Evolutionary conservation across 2,329 filamentous ascomycete genomes (phyloP), one percentile per base, ranked within the genome.

Genomic region (Neonectria magnoliae): DNA sequence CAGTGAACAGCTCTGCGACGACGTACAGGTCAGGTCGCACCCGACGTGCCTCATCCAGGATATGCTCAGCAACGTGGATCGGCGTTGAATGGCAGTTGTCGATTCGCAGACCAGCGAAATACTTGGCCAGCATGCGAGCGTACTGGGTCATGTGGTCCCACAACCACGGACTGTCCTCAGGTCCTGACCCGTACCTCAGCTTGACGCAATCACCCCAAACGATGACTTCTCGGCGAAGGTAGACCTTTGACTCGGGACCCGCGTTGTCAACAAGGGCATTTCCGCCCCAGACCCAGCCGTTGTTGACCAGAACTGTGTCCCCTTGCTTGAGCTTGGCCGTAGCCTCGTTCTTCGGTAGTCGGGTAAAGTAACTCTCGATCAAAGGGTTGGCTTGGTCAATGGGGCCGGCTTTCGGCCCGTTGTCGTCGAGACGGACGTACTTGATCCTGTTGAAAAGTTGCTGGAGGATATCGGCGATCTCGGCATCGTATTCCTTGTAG

Each of bases 141-240:
- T 99, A 99, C 71, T 91, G 89, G 41, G 92, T 93, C 94, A 99
- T 99, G 77, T 93, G 93, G 9, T 97, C 90, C 96, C 96, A 99
- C 9, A 99, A 83, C 83, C 90, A 99, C 0, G 96, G 95, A 73
- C 91, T 98, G 77, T 98, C 96, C 57, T 94, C 81, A 0, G 91
- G 92, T 0, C 89, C 85, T 27, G 83, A 85, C 36, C 96, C 96
- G 76, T 98, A 99, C 18, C 96, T 90, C 57, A 99, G 86, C 83
- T 99, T 99, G 67, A 98, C 96, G 77, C 97, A 99, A 77, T 99
- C 96, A 14, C 95, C 94, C 96, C 96, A 99, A 31, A 98, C 92
- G 71, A 99, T 98, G 65, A 99, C 93, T 79, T 99, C 94, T 71
- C 96, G 89, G 57, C 93, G 89, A n/a, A 99, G 86, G 75, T 99